A percentile compares a stretch with the other conserved stretches of the same genome.
These are phyloP conservation scores for Lolium multiflorum DNA, from an alignment of 176 grass and related monocot species.

Conservation along the genomic window DNA sequence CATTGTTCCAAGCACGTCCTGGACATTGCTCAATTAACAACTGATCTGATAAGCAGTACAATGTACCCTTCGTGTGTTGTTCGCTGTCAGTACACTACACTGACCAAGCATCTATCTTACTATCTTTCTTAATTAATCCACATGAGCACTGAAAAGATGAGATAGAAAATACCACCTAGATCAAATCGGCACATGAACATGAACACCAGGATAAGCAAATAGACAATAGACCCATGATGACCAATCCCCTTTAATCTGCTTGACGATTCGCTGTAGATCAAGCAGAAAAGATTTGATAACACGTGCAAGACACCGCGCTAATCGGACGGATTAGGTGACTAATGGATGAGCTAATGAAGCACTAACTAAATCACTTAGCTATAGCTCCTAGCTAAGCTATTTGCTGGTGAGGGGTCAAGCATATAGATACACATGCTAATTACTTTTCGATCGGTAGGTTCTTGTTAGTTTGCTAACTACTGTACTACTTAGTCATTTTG, in stretches of 20 bases:
- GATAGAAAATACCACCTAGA: background rate
- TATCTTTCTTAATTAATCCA: background rate
- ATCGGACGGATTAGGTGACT: too few relatives aligned
- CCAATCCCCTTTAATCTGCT: background rate
- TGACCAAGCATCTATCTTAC: slow-evolving; percentile 3
- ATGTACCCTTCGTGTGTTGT: background rate
- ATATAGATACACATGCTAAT: background rate
- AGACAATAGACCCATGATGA: slow-evolving; percentile 24
- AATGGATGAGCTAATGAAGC: background rate
- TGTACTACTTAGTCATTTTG: background rate
- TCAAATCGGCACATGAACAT: slow-evolving; percentile 27
- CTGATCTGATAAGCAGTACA: background rate
- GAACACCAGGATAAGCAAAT: background rate
- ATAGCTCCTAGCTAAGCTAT: slow-evolving; percentile 22
- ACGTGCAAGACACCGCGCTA: slow-evolving; percentile 9
- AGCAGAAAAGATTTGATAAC: slow-evolving; percentile 6
- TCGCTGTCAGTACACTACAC: slow-evolving; percentile 6
- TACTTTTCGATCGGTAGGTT: background rate
- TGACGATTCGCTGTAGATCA: background rate
- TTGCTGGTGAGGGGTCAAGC: slow-evolving; percentile 29
- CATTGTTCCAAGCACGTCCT: background rate
- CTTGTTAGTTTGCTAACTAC: background rate
- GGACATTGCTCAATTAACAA: background rate
- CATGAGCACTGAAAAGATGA: background rate
- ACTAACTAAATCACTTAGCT: background rate